Evolutionary conservation across 139 green algal species (phyloP).

Genomic region (Chlorella sp.): DNA sequence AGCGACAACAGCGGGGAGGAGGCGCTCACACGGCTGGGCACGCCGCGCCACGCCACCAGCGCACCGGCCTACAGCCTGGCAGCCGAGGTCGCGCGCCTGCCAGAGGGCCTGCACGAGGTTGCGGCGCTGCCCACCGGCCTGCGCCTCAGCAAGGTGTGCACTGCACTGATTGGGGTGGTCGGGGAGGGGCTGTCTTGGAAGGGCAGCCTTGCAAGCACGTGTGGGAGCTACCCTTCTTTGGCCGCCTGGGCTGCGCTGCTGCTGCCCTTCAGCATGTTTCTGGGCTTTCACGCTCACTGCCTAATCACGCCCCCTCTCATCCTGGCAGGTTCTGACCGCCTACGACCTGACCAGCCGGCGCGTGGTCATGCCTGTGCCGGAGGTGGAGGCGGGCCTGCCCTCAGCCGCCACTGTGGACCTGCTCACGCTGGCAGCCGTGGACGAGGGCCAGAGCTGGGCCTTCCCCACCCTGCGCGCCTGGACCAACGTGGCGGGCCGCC

Average conservation of each 20-base stretch:
- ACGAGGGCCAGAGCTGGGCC: constrained; percentile 49
- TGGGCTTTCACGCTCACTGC: no score
- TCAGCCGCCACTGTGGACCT: constrained; percentile 18
- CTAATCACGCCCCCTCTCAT: no score
- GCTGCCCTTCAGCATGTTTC: no score
- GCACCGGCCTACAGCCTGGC: neutral
- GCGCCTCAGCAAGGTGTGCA: constrained; percentile 6
- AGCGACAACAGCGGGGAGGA: constrained; percentile 32
- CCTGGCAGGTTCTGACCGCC: constrained; percentile 32
- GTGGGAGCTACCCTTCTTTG: no score
- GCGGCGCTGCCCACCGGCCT: constrained; percentile 37
- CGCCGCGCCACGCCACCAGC: neutral
- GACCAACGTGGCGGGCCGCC: constrained; percentile 40
- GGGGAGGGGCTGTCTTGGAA: no score
- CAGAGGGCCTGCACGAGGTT: constrained; percentile 23
- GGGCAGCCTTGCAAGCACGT: no score
- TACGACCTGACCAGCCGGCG: constrained; percentile 50
- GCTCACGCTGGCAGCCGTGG: constrained; percentile 52
- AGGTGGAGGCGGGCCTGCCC: constrained; percentile 39
- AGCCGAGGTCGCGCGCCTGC: constrained; percentile 16
- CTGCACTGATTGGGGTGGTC: no score
- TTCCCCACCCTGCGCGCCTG: constrained; percentile 47
- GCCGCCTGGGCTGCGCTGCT: no score
- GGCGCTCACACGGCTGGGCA: constrained; percentile 9
- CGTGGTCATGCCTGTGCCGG: constrained; percentile 49